These are phyloP conservation scores for Vicia faba DNA, from an alignment of 306 rosid genomes.

Conservation along the genomic window DNA sequence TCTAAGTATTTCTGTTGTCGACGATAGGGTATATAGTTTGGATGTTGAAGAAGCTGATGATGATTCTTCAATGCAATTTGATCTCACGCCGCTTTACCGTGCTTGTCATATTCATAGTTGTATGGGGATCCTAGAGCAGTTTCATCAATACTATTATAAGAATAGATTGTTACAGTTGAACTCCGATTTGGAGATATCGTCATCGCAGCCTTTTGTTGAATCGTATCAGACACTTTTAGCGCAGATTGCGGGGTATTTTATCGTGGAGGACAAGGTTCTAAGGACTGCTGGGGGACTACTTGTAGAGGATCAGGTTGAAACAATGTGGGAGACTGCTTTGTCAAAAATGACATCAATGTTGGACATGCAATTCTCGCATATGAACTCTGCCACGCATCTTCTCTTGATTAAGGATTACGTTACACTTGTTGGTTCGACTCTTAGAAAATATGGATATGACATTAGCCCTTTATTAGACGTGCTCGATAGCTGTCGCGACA, in stretches of 20 bases:
- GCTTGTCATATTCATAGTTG: conserved; percentile 90
- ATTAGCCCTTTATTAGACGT: conserved; percentile 70
- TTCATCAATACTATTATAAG: conserved; percentile 78
- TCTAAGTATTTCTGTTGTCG: conserved; percentile 47
- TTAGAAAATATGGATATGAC: conserved; percentile 81
- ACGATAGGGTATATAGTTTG: conserved; percentile 55
- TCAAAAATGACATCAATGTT: conserved; percentile 65
- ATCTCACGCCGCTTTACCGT: conserved; percentile 86
- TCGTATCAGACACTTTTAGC: conserved; percentile 78
- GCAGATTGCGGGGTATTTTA: conserved; percentile 89
- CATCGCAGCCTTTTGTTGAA: conserved; percentile 76
- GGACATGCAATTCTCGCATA: conserved; percentile 69
- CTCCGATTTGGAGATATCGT: conserved; percentile 82
- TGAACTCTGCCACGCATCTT: conserved; percentile 77
- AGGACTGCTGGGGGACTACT: conserved; percentile 77
- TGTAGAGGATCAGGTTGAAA: conserved; percentile 69
- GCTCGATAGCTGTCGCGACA: conserved; percentile 59
- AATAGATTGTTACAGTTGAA: conserved; percentile 86
- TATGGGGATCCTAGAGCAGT: conserved; percentile 76
- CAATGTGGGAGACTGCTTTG: conserved; percentile 85
- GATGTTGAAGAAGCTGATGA: conserved; percentile 74
- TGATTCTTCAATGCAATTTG: conserved; percentile 70
- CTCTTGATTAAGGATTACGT: conserved; percentile 93
- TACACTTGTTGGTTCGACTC: conserved; percentile 76
- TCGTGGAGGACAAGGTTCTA: conserved; percentile 85